Evolutionary conservation across 352 stramenopile species (phyloP), one percentile per base, ranked within the genome.

Genomic region (Phytopythium litorale): DNA sequence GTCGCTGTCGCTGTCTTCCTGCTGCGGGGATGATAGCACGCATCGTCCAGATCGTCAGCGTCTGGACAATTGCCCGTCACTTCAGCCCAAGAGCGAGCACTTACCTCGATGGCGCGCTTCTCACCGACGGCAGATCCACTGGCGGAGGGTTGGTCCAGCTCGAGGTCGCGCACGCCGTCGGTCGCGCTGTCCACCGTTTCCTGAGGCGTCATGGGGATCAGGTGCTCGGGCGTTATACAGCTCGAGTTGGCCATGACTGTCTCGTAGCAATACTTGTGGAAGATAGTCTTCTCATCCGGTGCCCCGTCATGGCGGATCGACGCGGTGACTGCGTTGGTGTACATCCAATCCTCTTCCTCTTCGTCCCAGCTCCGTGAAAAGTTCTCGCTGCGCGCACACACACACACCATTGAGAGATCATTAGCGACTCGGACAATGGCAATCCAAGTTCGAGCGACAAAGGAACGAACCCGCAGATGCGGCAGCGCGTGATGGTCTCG

Each of bases 281-380:
- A 94, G 51, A 96, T 96, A 4, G 85, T 93, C 19, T 64, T 56
- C 23, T 75, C 72, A 16, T 73, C 70, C 3, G 74, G 68, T 0
- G 67, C 59, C 9, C 62, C 64, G 30, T 68, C 69, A 50, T 90
- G 72, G 60, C 91, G 79, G 50, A 95, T 90, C 53, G 73, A 86
- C 11, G 79, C 87, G n/a, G 81, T 67, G 30, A 95, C 81, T 2
- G 87, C 87, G 60, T 95, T 95, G 62, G 81, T 93, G 68, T 96
- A 96, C 85, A 96, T 91, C 87, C 87, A 96, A 33, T 96, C 87
- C 55, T 96, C 87, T 49, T 96, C 87, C 33, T 96, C 87, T 82
- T 96, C 87, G 45, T 94, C 81, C 83, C 84, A 96, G 64, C 83
- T 91, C 63, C 88, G 92, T 0, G 70, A 70, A 62, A 96, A 94